These are phyloP conservation scores for Pouteria glomerata DNA, from an alignment of 148 eudicot species.

Conservation along the genomic window DNA sequence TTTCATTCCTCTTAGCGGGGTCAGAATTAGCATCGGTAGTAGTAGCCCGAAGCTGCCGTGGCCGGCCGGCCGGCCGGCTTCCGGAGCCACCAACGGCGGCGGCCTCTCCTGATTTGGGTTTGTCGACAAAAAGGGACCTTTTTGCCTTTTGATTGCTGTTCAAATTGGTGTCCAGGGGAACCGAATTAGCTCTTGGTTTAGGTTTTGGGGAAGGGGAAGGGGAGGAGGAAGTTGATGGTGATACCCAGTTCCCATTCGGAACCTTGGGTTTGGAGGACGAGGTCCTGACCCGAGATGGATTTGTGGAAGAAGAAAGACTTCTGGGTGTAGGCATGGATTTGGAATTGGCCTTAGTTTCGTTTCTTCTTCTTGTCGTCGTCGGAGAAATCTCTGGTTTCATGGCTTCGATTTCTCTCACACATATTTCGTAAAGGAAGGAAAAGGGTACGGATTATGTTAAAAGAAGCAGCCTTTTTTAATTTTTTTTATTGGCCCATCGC, in stretches of 20 bases:
- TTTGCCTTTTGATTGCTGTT: neutral
- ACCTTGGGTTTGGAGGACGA: neutral
- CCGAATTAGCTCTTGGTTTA: neutral
- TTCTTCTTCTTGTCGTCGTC: neutral
- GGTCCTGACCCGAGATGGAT: neutral
- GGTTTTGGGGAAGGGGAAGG: neutral
- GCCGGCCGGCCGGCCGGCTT: constrained; percentile 1
- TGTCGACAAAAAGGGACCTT: neutral
- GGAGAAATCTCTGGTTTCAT: constrained; percentile 11
- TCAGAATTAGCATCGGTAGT: neutral
- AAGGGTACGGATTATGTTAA: too few relatives aligned
- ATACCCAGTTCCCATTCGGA: neutral
- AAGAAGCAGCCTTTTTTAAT: too few relatives aligned
- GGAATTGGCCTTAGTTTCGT: neutral
- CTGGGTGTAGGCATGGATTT: too few relatives aligned
- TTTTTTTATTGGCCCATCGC: too few relatives aligned
- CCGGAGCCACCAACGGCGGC: neutral
- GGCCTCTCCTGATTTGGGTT: neutral
- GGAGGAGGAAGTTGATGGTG: too few relatives aligned
- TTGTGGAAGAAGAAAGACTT: constrained; percentile 1
- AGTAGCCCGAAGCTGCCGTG: neutral
- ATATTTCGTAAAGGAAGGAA: too few relatives aligned
- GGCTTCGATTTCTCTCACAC: neutral
- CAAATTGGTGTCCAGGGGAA: neutral
- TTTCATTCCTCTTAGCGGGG: neutral